phyloP scores from a whole-genome alignment of 192 early-diverging fungal species.

The Dimargaris cristalligena region DNA sequence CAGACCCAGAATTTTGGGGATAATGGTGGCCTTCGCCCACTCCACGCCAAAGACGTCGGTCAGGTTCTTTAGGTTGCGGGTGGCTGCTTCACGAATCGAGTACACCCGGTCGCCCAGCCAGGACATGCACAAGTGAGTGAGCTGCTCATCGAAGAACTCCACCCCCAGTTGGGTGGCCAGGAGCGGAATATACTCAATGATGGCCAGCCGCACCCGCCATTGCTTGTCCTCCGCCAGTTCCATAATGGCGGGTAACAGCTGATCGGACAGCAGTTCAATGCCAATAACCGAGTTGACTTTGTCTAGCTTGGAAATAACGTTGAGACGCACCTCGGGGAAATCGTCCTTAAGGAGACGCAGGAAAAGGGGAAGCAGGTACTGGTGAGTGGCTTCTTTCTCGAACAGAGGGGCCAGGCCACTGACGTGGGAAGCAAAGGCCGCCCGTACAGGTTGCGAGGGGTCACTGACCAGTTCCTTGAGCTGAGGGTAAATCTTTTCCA shows the following conservation, averaged over 20 bases:
- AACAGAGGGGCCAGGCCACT: conserved; percentile 88
- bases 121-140: conserved; percentile 87
- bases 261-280: conserved; percentile 93
- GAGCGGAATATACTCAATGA: conserved; percentile 97
- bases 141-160: conserved; percentile 94
- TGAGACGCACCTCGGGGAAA: conserved; percentile 90
- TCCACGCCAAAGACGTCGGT: conserved; percentile 97
- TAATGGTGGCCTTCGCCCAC: conserved; percentile 87
- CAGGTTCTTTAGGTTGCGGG: conserved; percentile 80
- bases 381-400: conserved; percentile 88
- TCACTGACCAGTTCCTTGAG: conserved; percentile 92
- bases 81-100: conserved; percentile 96
- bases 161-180: conserved; percentile 91
- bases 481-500: conserved; percentile 66
- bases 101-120: conserved; percentile 96
- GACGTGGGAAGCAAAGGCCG: conserved; percentile 89
- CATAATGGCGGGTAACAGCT: conserved; percentile 91
- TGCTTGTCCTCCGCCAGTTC: conserved; percentile 99
- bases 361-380: conserved; percentile 88
- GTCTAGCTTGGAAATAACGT: conserved; percentile 97
- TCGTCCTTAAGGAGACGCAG: conserved; percentile 95
- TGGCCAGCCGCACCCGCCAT: conserved; percentile 96
- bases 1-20: conserved; percentile 87
- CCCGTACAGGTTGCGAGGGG: conserved; percentile 88
- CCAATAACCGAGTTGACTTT: conserved; percentile 92